Conservation (phyloP, 352 stramenopile species). For the Blastocystis sp. region DNA sequence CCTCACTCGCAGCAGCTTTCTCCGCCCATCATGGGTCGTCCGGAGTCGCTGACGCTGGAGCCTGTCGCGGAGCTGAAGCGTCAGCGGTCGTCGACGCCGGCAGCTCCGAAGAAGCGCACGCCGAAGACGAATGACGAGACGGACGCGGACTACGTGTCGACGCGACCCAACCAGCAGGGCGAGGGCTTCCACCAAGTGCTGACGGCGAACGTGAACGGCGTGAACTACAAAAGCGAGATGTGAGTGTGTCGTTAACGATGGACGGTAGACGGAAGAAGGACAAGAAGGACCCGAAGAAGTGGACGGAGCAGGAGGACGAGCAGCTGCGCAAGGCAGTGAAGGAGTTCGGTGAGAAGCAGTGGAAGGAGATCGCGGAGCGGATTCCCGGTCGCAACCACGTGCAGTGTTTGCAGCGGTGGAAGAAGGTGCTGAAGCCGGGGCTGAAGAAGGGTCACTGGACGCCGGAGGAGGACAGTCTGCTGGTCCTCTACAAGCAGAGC, state of each 20-base stretch:
- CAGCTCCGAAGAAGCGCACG: neutral
- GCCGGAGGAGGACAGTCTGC: conserved; percentile 72
- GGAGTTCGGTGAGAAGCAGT: conserved; percentile 77
- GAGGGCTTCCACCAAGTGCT: neutral
- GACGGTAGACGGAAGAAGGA: conserved; percentile 37
- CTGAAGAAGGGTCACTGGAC: conserved; percentile 79
- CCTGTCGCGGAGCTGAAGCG: conserved; percentile 4
- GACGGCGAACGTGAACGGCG: neutral
- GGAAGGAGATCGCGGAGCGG: conserved; percentile 77
- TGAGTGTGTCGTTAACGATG: neutral
- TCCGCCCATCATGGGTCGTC: neutral
- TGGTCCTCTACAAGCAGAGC: conserved; percentile 71
- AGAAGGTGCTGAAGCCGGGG: conserved; percentile 73
- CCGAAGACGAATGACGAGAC: conserved; percentile 14
- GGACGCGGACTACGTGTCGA: neutral
- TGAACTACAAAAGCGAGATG: conserved; percentile 28
- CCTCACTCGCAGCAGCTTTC: neutral
- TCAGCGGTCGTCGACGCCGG: neutral
- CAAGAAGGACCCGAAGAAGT: conserved; percentile 60
- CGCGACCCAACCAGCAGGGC: neutral
- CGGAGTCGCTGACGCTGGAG: conserved; percentile 1
- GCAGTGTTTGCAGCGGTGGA: conserved; percentile 79
- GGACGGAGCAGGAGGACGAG: conserved; percentile 77
- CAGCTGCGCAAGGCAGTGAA: conserved; percentile 71
- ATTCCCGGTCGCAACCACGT: conserved; percentile 76